Conservation (phyloP, 2,329 filamentous ascomycete species). For the Phoma sp. region DNA sequence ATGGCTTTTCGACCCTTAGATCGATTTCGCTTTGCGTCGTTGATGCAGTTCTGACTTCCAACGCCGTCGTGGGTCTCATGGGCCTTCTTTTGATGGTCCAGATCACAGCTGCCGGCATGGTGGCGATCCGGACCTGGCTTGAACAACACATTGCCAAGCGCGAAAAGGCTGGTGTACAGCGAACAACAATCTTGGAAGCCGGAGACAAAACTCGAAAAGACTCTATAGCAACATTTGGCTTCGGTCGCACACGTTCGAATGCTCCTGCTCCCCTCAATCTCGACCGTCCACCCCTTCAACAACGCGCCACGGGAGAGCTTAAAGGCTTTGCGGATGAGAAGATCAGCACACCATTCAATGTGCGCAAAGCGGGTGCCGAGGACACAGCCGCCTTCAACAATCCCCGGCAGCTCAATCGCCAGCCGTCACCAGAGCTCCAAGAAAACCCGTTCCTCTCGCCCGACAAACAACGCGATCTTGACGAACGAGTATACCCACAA, state of each 20-base stretch:
- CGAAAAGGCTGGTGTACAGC: constrained; percentile 3
- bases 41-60: constrained; percentile 33
- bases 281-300: constrained; percentile 5
- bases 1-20: constrained; percentile 32
- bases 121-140: constrained; percentile 31
- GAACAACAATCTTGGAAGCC: constrained; percentile 1
- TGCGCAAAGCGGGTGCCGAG: constrained; percentile 26
- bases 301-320: constrained; percentile 24
- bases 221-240: constrained; percentile 30
- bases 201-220: constrained; percentile 9
- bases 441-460: constrained; percentile 15
- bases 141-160: constrained; percentile 35
- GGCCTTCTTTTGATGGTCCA: constrained; percentile 29
- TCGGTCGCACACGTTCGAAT: constrained; percentile 23
- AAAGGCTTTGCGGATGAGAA: constrained; percentile 26
- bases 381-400: not conserved
- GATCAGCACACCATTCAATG: constrained; percentile 32
- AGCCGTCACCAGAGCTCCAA: not conserved
- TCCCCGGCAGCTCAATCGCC: constrained; percentile 1
- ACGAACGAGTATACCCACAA: constrained; percentile 15
- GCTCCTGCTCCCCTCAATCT: constrained; percentile 13
- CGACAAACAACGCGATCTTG: constrained; percentile 1
- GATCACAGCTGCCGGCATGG: constrained; percentile 26
- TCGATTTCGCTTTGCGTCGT: constrained; percentile 35
- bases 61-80: constrained; percentile 20